A percentile compares a stretch with the other conserved stretches of the same genome.
These are phyloP conservation scores for Crithidia mellificae DNA, from an alignment of 208 protist genomes.

Conservation along the genomic window DNA sequence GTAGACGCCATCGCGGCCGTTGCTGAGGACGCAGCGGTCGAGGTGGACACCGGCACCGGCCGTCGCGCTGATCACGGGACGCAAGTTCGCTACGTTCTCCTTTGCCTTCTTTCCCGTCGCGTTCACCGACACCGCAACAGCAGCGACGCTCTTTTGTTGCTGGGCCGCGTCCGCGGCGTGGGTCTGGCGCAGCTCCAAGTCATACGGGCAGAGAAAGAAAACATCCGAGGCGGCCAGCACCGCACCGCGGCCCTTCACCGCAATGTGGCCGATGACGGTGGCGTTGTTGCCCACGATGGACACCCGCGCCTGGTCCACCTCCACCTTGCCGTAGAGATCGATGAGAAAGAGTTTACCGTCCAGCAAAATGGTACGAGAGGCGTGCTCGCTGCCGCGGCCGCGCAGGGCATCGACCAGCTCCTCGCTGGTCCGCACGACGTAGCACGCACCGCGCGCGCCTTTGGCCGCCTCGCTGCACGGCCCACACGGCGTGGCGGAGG, in stretches of 20 bases:
- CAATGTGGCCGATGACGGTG: constrained; percentile 50
- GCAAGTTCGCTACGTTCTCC: neutral
- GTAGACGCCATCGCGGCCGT: constrained; percentile 69
- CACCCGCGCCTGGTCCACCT: constrained; percentile 42
- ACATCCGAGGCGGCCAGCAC: constrained; percentile 50
- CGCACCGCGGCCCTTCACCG: constrained; percentile 32
- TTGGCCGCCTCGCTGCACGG: constrained; percentile 1
- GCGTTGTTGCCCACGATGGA: constrained; percentile 61
- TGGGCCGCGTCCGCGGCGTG: neutral
- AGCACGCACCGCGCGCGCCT: constrained; percentile 46
- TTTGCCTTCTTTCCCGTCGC: neutral
- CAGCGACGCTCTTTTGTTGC: neutral
- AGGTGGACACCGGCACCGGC: constrained; percentile 39
- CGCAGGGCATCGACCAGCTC: constrained; percentile 47
- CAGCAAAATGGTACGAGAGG: constrained; percentile 50
- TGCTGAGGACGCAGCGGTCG: constrained; percentile 44
- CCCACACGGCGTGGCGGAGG: neutral
- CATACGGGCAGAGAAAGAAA: constrained; percentile 38
- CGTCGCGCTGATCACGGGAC: constrained; percentile 50
- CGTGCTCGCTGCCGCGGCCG: constrained; percentile 41
- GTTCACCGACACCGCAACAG: neutral
- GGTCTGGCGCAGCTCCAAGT: constrained; percentile 10
- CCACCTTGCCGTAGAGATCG: constrained; percentile 27
- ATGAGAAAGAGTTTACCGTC: constrained; percentile 48
- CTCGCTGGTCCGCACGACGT: constrained; percentile 43